phyloP scores from a whole-genome alignment of 2,329 filamentous ascomycete species.

The Epicoccum sorghinum region DNA sequence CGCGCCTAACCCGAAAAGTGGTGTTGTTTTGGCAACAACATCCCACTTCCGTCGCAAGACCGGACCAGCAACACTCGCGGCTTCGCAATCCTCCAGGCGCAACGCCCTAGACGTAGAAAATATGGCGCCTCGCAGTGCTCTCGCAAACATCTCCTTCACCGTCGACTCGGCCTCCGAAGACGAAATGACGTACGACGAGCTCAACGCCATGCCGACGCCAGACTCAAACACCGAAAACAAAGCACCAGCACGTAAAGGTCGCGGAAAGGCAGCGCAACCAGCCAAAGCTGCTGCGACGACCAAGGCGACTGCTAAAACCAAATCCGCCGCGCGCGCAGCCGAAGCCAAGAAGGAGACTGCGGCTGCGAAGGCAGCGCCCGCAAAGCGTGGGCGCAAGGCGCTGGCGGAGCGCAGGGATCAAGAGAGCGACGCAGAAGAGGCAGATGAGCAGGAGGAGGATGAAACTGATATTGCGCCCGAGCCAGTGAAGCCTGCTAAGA shows the following conservation, averaged over 20 bases:
- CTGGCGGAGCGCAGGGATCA: conserved; percentile 50
- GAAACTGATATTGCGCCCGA: conserved; percentile 22
- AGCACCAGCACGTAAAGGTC: conserved; percentile 42
- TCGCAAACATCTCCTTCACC: conserved; percentile 46
- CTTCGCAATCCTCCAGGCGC: conserved; percentile 2
- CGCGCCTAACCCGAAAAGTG: background rate
- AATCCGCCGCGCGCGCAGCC: conserved; percentile 44
- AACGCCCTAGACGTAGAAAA: conserved; percentile 3
- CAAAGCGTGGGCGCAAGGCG: conserved; percentile 48
- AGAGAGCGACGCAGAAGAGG: conserved; percentile 54
- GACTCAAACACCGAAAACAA: conserved; percentile 51
- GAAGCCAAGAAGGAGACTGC: conserved; percentile 47
- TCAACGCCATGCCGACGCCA: conserved; percentile 45
- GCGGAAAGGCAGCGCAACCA: conserved; percentile 38
- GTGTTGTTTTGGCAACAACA: conserved; percentile 13
- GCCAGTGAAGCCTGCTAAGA: conserved; percentile 36
- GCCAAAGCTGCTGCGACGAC: conserved; percentile 30
- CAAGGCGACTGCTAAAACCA: conserved; percentile 45
- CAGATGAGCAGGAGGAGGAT: conserved; percentile 49
- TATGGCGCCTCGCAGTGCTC: conserved; percentile 43
- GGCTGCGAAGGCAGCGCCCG: conserved; percentile 42
- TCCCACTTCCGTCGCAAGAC: conserved; percentile 8
- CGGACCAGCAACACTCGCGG: conserved; percentile 11
- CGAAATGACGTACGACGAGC: conserved; percentile 46
- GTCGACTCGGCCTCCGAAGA: conserved; percentile 51